A percentile compares a stretch with the other conserved stretches of the same genome.
These are phyloP conservation scores for Physaria fendleri DNA, from an alignment of 345 rosid species.

Conservation along the genomic window DNA sequence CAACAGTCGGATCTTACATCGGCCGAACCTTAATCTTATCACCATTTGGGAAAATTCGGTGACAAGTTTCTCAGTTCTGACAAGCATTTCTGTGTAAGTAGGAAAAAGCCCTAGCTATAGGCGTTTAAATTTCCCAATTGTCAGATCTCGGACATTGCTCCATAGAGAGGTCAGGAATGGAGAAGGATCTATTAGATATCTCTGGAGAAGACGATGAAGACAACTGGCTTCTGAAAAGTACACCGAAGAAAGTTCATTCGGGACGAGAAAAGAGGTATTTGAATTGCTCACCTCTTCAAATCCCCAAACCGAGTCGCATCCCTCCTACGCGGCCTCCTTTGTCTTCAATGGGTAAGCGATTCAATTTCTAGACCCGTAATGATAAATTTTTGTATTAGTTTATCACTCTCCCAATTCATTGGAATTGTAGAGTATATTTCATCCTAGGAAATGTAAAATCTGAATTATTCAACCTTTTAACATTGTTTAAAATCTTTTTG, in stretches of 20 bases:
- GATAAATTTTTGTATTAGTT: background rate
- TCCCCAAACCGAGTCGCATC: constrained; percentile 36
- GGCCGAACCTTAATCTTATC: background rate
- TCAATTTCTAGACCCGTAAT: background rate
- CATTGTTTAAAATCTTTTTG: background rate
- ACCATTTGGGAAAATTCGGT: background rate
- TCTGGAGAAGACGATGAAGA: constrained; percentile 64
- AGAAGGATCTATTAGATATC: constrained; percentile 59
- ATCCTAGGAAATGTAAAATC: background rate
- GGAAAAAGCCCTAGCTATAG: background rate
- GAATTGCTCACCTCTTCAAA: constrained; percentile 63
- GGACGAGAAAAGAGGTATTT: constrained; percentile 29
- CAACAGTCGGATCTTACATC: background rate
- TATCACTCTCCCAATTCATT: too few relatives aligned
- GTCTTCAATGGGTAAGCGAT: constrained; percentile 36
- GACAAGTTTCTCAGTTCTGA: background rate
- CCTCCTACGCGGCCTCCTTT: constrained; percentile 24
- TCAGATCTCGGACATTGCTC: constrained; percentile 20
- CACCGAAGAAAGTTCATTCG: constrained; percentile 19
- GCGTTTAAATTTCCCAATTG: background rate
- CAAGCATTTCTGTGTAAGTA: background rate
- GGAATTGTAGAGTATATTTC: background rate
- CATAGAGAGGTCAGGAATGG: constrained; percentile 36
- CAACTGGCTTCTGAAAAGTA: constrained; percentile 38
- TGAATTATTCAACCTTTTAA: background rate